Evolutionary conservation across 2,329 filamentous ascomycete species (phyloP).

Genomic region (Chaetomium globosum): DNA sequence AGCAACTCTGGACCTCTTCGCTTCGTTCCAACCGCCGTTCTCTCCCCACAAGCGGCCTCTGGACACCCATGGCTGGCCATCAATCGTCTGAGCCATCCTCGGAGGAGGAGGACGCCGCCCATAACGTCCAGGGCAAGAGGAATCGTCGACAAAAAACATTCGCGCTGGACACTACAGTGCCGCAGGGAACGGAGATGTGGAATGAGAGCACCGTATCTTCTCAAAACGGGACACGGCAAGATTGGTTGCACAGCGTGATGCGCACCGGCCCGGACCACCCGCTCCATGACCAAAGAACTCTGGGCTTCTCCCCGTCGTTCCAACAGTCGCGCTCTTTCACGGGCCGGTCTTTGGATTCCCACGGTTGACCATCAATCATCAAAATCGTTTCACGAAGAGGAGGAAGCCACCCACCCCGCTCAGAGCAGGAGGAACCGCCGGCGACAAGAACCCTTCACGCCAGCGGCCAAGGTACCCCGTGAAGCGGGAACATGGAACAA

Average conservation of each 20-base stretch:
- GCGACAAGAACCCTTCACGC: not conserved
- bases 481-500: not conserved
- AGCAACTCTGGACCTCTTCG: not conserved
- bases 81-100: not conserved
- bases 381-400: not conserved
- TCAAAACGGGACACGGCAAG: not conserved
- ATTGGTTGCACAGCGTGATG: slow-evolving; percentile 5
- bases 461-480: too few relatives aligned
- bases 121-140: not conserved
- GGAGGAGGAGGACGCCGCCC: not conserved
- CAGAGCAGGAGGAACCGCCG: not conserved
- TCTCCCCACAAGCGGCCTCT: not conserved
- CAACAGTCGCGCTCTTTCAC: too few relatives aligned
- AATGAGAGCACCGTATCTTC: not conserved
- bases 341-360: too few relatives aligned
- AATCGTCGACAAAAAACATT: not conserved
- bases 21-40: not conserved
- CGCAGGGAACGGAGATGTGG: not conserved
- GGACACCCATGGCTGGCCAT: not conserved
- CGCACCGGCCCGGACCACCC: not conserved
- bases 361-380: not conserved
- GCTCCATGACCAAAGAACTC: not conserved
- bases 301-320: not conserved
- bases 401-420: not conserved
- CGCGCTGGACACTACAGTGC: not conserved